phyloP scores from a whole-genome alignment of 305 asterid species.

The Salvia sclarea region DNA sequence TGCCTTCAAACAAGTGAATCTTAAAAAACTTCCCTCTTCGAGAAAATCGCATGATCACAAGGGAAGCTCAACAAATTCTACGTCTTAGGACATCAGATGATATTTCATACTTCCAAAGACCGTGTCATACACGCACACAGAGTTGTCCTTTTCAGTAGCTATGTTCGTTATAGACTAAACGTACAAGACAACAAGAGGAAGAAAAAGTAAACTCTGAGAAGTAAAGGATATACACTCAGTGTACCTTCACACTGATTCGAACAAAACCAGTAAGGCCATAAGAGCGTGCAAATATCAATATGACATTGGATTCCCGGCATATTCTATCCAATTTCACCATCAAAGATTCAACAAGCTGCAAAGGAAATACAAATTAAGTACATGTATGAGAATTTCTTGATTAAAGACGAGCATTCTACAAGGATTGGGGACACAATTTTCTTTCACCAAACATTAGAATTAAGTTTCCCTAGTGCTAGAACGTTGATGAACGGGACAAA shows the following conservation, averaged over 20 bases:
- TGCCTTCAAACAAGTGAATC: background rate
- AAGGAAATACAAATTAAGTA: too few species aligned
- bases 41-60: background rate
- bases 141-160: too few species aligned
- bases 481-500: background rate
- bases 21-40: conserved; percentile 12
- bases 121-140: too few species aligned
- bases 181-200: too few species aligned
- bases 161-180: too few species aligned
- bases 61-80: conserved; percentile 15
- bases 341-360: conserved; percentile 77
- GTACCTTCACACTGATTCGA: conserved; percentile 90
- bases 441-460: background rate
- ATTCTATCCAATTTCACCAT: conserved; percentile 91
- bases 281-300: conserved; percentile 87
- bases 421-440: background rate
- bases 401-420: background rate
- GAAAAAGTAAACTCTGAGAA: too few species aligned
- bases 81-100: too few species aligned
- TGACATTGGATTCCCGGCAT: conserved; percentile 81
- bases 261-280: conserved; percentile 91
- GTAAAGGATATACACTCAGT: conserved; percentile 18
- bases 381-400: background rate
- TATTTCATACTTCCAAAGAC: too few species aligned
- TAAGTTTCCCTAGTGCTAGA: conserved; percentile 1